Conservation (phyloP, 805 yeast species). For the Kodamaea hsintzibuensis region DNA sequence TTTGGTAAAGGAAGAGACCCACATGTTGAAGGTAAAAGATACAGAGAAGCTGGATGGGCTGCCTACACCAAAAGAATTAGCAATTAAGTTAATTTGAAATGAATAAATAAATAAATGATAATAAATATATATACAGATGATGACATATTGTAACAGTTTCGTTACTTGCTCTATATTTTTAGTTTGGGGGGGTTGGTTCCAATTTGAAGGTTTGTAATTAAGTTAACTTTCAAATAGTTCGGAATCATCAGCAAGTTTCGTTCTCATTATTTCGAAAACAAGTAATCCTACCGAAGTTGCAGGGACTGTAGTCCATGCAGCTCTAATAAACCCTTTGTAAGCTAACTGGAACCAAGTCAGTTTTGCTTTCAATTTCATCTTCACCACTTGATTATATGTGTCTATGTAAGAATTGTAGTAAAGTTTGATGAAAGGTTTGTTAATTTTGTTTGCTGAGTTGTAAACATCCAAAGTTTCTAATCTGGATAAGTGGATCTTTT, state of each 20-base stretch:
- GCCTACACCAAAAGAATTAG: conserved; percentile 60
- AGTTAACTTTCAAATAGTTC: not conserved
- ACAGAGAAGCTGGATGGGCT: conserved; percentile 92
- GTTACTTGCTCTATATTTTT: too few relatives aligned
- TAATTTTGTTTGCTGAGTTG: conserved; percentile 33
- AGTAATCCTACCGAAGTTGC: conserved; percentile 85
- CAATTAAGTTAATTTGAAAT: not conserved
- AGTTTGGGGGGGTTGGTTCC: too few relatives aligned
- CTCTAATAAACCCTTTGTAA: conserved; percentile 75
- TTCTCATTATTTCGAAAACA: conserved; percentile 80
- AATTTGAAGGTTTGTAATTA: not conserved
- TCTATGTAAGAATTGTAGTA: conserved; percentile 78
- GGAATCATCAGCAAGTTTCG: conserved; percentile 32
- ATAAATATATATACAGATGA: not conserved
- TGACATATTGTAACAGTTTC: not conserved
- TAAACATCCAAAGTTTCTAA: conserved; percentile 76
- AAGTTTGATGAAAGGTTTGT: conserved; percentile 42
- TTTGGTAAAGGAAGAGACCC: conserved; percentile 96
- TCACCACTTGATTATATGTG: conserved; percentile 61
- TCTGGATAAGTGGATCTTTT: conserved; percentile 74
- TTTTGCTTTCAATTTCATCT: conserved; percentile 54
- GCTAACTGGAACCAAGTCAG: conserved; percentile 63
- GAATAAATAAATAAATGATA: not conserved
- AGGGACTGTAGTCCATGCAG: conserved; percentile 77
- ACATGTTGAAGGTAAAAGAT: conserved; percentile 79